Percentiles rank a stretch among this genome's conserved stretches.
Conservation (phyloP, 2,329 filamentous ascomycete species). For the Endocalyx cinctus region DNA sequence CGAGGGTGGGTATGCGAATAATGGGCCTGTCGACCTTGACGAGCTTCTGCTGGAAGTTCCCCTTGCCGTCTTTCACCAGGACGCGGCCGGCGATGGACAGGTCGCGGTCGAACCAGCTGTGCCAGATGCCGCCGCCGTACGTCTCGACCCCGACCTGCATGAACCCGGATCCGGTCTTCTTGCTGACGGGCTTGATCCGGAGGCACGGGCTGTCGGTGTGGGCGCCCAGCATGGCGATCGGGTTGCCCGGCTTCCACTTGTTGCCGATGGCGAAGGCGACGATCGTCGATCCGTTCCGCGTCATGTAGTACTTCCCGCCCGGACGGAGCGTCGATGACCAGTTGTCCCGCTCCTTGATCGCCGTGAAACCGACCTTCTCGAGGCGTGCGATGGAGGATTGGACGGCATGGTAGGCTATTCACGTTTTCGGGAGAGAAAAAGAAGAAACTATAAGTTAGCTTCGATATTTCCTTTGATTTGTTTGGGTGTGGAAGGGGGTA, state of each 20-base stretch:
- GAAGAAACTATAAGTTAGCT: too few species aligned
- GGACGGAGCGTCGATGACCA: conserved; percentile 78
- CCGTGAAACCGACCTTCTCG: conserved; percentile 76
- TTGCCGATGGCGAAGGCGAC: conserved; percentile 88
- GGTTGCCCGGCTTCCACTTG: conserved; percentile 87
- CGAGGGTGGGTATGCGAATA: conserved; percentile 85
- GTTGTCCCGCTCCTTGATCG: conserved; percentile 84
- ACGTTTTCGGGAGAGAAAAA: too few species aligned
- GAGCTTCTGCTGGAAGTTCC: conserved; percentile 74
- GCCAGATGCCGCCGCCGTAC: conserved; percentile 95
- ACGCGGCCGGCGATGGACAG: conserved; percentile 84
- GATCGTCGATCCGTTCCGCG: conserved; percentile 87
- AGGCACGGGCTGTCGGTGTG: conserved; percentile 94
- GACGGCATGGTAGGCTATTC: conserved; percentile 89
- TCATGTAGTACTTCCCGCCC: conserved; percentile 94
- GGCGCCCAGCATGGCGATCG: conserved; percentile 87
- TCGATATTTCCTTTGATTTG: too few species aligned
- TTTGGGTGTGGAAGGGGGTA: too few species aligned
- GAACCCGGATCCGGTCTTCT: conserved; percentile 80
- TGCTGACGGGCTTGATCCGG: conserved; percentile 89
- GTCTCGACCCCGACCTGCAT: conserved; percentile 94
- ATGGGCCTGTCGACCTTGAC: conserved; percentile 89
- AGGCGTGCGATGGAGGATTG: conserved; percentile 71
- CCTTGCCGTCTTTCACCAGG: conserved; percentile 70
- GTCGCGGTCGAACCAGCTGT: conserved; percentile 97